Percentiles rank a stretch among this genome's conserved stretches.
Conservation (phyloP, 768 basidiomycete species). For the Serendipita sp. region DNA sequence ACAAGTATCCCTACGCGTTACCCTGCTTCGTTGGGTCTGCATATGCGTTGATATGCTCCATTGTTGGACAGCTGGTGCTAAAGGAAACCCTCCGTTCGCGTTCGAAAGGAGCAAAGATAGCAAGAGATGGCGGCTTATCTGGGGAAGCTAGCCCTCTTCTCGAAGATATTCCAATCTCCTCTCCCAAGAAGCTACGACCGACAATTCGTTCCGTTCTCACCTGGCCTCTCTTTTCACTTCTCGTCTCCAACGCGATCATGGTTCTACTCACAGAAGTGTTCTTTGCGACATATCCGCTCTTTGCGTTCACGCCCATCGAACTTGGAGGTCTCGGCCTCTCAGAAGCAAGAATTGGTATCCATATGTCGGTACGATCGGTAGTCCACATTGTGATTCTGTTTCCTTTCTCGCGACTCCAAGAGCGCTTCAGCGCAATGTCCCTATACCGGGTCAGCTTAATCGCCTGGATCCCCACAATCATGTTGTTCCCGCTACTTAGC, state of each 20-base stretch:
- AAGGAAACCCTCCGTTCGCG: neutral
- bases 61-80: neutral
- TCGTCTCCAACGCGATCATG: neutral
- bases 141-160: neutral
- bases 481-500: neutral
- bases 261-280: neutral
- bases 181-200: neutral
- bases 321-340: constrained; percentile 24
- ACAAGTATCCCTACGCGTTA: neutral
- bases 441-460: neutral
- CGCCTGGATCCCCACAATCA: neutral
- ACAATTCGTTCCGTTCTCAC: neutral
- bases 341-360: constrained; percentile 23
- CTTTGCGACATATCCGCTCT: constrained; percentile 22
- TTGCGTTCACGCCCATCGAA: constrained; percentile 24
- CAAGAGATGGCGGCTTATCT: neutral
- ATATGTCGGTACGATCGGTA: neutral
- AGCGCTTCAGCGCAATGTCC: neutral
- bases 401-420: neutral
- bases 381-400: neutral
- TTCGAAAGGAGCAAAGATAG: neutral
- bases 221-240: neutral
- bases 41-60: neutral
- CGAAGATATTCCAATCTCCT: neutral
- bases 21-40: neutral